Conservation (phyloP, 345 rosid species). For the Iberis pinnata region DNA sequence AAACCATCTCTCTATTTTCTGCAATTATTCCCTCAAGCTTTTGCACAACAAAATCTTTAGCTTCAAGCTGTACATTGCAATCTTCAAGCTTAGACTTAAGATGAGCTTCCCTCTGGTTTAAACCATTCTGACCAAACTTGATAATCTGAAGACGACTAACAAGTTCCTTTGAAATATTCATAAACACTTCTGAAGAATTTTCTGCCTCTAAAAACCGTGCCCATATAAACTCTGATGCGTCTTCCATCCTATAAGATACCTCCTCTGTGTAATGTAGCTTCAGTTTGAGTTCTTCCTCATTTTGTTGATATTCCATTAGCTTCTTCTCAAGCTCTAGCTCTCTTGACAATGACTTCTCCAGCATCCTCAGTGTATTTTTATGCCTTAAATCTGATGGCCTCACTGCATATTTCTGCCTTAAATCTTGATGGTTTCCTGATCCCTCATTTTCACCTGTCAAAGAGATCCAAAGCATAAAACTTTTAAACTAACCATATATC, state of each 20-base stretch:
- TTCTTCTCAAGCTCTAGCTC: conserved; percentile 77
- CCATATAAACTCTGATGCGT: conserved; percentile 89
- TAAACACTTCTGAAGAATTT: conserved; percentile 73
- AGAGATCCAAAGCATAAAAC: background rate
- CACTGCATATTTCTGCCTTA: conserved; percentile 31
- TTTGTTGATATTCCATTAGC: conserved; percentile 45
- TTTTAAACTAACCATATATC: background rate
- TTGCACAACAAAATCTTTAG: conserved; percentile 42
- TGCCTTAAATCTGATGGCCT: conserved; percentile 49
- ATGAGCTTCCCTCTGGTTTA: conserved; percentile 55
- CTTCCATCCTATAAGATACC: conserved; percentile 85
- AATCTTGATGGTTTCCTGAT: conserved; percentile 37
- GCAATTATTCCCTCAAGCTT: conserved; percentile 47
- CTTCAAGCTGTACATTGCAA: conserved; percentile 36
- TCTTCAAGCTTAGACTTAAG: conserved; percentile 46
- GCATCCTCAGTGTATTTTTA: conserved; percentile 53
- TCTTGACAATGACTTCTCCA: conserved; percentile 71
- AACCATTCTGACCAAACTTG: conserved; percentile 60
- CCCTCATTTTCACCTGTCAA: conserved; percentile 47
- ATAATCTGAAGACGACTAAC: conserved; percentile 54
- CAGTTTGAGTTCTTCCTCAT: conserved; percentile 67
- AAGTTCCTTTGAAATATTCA: conserved; percentile 77
- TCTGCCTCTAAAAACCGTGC: conserved; percentile 94
- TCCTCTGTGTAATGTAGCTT: conserved; percentile 76
- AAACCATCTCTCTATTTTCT: conserved; percentile 36